Evolutionary conservation across 768 basidiomycete genomes (phyloP), one percentile per base, ranked within the genome.

Genomic region (Paxillus involutus): DNA sequence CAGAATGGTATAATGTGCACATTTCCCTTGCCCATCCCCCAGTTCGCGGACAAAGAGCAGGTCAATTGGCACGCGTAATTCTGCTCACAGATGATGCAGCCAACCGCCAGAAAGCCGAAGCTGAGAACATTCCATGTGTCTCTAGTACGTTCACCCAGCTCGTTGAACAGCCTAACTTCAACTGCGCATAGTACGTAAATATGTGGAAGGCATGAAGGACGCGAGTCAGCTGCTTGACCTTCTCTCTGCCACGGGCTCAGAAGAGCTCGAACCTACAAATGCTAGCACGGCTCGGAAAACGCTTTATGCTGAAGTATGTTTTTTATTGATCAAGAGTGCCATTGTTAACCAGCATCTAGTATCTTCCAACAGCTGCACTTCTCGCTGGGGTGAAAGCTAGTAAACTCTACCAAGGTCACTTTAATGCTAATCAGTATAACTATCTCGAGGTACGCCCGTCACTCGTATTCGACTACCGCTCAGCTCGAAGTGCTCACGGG

Each of bases 391-490:
- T 98, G 52, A 95, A 94, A 68, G 81, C 83, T 4, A 92, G 91
- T 2, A 76, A 86, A 40, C 80, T 95, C 4, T 83, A 93, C 63
- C 93, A 98, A 73, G 97, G 97, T 0, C 87, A 95, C 66, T 99
- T 96, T 74, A 94, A 90, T 64, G 92, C 94, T 3, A 97, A 91
- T 61, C 86, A 86, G 59, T 99, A 94, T 72, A 98, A 99, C 68
- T 98, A 95, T 62, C 78, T 98, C 13, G 96, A 98, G 80, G 91
- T 87, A 42, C 49, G 77, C 66, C 33, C 5, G 33, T 49, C n/a
- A 26, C 47, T 39, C 26, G 16, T 14, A 14, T 32, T 11, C 32
- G 6, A 9, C 11, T 32, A 32, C 32, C 32, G 32, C 32, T 32
- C 32, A 11, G 11, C 9, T 32, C 32, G 11, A 32, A 26, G 26